Evolutionary conservation across 1,139 yeast genomes (phyloP).

Genomic region (Hemisphaericaspora xylofermentans): DNA sequence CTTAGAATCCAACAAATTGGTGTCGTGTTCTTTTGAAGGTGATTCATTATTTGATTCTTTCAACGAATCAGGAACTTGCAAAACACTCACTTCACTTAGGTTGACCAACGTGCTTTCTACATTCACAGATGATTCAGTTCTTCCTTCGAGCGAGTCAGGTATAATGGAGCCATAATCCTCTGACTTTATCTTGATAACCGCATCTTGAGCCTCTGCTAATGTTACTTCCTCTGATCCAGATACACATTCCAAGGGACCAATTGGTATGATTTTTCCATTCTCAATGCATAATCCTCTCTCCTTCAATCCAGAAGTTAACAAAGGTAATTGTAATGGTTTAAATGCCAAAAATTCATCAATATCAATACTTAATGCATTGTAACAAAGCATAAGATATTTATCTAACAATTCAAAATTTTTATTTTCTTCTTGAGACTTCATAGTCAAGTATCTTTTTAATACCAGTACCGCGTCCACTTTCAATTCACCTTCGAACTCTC

Average conservation of each 20-base stretch:
- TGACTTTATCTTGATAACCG: neutral
- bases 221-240: neutral
- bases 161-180: neutral
- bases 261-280: conserved; percentile 4
- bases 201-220: neutral
- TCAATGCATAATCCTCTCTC: conserved; percentile 1
- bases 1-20: neutral
- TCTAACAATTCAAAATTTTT: conserved; percentile 13
- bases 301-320: conserved; percentile 5
- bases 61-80: conserved; percentile 3
- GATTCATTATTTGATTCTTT: neutral
- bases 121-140: neutral
- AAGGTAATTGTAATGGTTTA: conserved; percentile 1
- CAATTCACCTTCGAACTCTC: neutral
- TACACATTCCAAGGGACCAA: neutral
- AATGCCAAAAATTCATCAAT: conserved; percentile 5
- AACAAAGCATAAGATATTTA: conserved; percentile 11
- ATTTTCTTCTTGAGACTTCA: conserved; percentile 5
- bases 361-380: conserved; percentile 10
- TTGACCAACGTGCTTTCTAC: neutral
- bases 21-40: neutral
- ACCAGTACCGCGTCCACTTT: conserved; percentile 6
- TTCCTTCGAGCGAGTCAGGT: conserved; percentile 1
- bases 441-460: conserved; percentile 14
- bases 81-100: neutral